Conservation (phyloP, 2,329 filamentous ascomycete species). For the Penicillium sp. region DNA sequence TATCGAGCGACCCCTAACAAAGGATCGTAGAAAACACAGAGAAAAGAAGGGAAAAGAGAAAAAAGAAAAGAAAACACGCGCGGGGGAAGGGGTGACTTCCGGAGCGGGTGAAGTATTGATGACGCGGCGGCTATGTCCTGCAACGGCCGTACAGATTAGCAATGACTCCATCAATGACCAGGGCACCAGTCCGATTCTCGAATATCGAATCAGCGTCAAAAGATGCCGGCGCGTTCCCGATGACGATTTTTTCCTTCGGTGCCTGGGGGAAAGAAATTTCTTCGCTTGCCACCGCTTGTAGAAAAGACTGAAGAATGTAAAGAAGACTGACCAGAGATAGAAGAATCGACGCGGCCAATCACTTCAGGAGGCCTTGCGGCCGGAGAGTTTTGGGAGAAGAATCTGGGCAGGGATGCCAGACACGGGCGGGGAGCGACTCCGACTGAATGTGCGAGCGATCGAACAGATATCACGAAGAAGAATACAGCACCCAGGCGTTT, state of each 20-base stretch:
- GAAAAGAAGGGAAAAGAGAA: conserved; percentile 21
- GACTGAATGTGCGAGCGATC: conserved; percentile 12
- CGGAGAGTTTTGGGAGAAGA: conserved; percentile 17
- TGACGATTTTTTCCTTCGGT: conserved; percentile 12
- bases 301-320: neutral
- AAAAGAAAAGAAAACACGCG: conserved; percentile 22
- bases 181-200: conserved; percentile 10
- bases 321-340: conserved; percentile 27
- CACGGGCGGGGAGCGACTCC: conserved; percentile 18
- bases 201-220: conserved; percentile 4
- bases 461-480: conserved; percentile 12
- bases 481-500: conserved; percentile 19
- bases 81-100: conserved; percentile 28
- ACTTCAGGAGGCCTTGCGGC: conserved; percentile 26
- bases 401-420: conserved; percentile 27
- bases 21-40: conserved; percentile 19
- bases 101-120: conserved; percentile 28
- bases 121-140: conserved; percentile 33
- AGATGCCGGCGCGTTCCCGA: conserved; percentile 10
- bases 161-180: conserved; percentile 10
- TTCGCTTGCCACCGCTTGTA: conserved; percentile 3
- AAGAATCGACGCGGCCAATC: conserved; percentile 22
- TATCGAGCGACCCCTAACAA: conserved; percentile 45
- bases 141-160: conserved; percentile 17
- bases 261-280: neutral